phyloP scores from a whole-genome alignment of 257 asterid species.

The Solanum arcanum region DNA sequence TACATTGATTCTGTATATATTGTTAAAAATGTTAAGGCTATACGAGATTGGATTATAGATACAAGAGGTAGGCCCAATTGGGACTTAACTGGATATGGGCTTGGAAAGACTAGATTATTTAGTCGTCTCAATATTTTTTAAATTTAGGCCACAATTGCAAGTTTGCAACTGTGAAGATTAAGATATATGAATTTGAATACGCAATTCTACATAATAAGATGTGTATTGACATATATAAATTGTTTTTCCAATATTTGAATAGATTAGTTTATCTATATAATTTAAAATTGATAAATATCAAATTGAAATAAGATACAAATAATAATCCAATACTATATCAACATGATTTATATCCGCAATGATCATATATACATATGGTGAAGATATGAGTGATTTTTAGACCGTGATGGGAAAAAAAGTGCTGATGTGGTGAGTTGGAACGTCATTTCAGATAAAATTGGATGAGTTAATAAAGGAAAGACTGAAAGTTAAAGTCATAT shows the following conservation, averaged over 20 bases:
- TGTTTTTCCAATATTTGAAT: background rate
- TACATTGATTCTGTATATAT: background rate
- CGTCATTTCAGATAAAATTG: background rate
- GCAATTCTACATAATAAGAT: rapidly evolving
- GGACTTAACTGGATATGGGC: background rate
- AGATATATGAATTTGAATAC: background rate
- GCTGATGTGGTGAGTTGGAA: background rate
- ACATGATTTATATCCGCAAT: background rate
- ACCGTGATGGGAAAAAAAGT: background rate
- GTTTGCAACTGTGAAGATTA: too few relatives aligned
- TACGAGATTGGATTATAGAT: background rate
- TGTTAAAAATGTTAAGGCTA: background rate
- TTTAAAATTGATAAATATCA: background rate
- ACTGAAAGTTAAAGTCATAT: background rate
- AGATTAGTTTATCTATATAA: background rate
- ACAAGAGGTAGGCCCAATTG: background rate
- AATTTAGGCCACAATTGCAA: background rate
- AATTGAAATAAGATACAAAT: background rate
- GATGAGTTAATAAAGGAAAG: background rate
- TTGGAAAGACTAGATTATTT: background rate
- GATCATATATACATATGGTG: background rate
- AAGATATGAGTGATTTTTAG: background rate
- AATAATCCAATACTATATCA: background rate
- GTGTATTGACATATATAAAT: too few relatives aligned
- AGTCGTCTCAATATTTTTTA: background rate